These are phyloP conservation scores for Euphorbia peplus DNA, from an alignment of 345 rosid genomes.

Conservation along the genomic window DNA sequence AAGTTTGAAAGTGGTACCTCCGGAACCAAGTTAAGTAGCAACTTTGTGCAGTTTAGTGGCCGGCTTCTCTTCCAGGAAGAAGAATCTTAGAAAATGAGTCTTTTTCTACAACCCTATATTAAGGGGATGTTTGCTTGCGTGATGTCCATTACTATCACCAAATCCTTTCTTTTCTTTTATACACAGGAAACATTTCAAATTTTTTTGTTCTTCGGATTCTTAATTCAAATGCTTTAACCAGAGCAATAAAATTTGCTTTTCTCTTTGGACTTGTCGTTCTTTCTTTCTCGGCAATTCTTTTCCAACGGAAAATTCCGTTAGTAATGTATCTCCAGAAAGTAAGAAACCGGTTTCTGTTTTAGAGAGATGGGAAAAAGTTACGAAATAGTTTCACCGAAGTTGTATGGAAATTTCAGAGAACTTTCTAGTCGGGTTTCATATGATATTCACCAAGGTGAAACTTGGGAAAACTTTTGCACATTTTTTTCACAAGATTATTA, in stretches of 20 bases:
- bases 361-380: no score
- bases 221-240: not conserved
- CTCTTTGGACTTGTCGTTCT: no score
- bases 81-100: not conserved
- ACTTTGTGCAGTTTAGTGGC: not conserved
- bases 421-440: no score
- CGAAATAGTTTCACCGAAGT: no score
- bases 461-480: no score
- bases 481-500: no score
- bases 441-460: no score
- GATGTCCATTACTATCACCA: not conserved
- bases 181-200: constrained; percentile 3
- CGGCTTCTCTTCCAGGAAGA: not conserved
- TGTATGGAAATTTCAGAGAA: no score
- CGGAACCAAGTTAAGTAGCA: constrained; percentile 23
- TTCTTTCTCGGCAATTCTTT: no score
- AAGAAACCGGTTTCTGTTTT: no score
- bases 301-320: no score
- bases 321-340: no score
- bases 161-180: not conserved
- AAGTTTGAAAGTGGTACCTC: constrained; percentile 60
- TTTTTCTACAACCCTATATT: not conserved
- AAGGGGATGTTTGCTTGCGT: not conserved
- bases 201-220: constrained; percentile 3
- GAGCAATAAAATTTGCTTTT: not conserved